A percentile compares a stretch with the other conserved stretches of the same genome.
Evolutionary conservation across 2,329 filamentous ascomycete genomes (phyloP).

Genomic region (Microcera coccophila): DNA sequence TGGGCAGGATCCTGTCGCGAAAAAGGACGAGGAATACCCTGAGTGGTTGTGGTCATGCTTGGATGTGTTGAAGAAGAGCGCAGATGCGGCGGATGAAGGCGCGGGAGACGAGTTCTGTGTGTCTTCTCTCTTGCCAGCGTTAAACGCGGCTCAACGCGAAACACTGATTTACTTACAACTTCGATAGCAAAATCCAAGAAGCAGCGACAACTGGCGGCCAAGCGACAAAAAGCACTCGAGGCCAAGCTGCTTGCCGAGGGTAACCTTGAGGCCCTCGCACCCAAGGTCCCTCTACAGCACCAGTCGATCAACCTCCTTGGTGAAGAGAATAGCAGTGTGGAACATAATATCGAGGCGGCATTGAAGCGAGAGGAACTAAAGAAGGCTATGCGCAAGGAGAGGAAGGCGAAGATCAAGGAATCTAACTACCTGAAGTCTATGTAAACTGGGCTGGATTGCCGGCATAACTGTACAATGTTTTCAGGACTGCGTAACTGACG

Average conservation of each 20-base stretch:
- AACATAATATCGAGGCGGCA: conserved; percentile 46
- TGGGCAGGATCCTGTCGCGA: conserved; percentile 66
- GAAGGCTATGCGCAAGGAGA: conserved; percentile 68
- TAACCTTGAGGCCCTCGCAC: conserved; percentile 60
- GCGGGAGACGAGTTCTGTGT: conserved; percentile 76
- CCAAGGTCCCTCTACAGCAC: conserved; percentile 71
- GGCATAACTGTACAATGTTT: conserved; percentile 26
- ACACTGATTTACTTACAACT: conserved; percentile 13
- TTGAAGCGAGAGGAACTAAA: conserved; percentile 59
- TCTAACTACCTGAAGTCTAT: conserved; percentile 80
- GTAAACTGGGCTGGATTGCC: conserved; percentile 39
- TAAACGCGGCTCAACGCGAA: not conserved
- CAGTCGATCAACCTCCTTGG: conserved; percentile 72
- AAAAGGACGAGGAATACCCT: conserved; percentile 73
- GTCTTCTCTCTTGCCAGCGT: conserved; percentile 32
- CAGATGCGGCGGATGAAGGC: conserved; percentile 47
- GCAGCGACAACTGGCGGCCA: conserved; percentile 67
- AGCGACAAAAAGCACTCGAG: conserved; percentile 55
- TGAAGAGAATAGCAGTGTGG: conserved; percentile 39
- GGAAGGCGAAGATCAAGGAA: conserved; percentile 77
- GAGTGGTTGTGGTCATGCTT: conserved; percentile 75
- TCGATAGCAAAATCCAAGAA: conserved; percentile 76
- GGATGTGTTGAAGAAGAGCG: conserved; percentile 54
- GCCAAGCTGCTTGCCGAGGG: conserved; percentile 59
- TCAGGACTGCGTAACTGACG: conserved; percentile 15